These are phyloP conservation scores for Globisporangium apiculatum DNA, from an alignment of 352 stramenopile species.

Conservation along the genomic window DNA sequence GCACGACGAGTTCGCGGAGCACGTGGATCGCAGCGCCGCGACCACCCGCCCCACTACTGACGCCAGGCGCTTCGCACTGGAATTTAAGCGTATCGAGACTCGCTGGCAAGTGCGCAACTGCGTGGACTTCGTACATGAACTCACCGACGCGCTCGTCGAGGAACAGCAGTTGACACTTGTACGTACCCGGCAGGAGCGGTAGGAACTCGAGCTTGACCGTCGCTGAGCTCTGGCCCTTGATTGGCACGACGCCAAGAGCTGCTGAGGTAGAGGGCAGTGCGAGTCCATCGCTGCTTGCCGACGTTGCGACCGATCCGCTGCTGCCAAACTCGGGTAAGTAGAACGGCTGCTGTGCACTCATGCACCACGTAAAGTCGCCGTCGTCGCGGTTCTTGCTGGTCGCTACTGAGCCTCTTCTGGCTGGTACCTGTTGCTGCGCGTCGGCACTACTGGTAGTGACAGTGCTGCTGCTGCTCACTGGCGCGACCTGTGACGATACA, in stretches of 20 bases:
- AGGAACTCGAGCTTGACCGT: conserved; percentile 87
- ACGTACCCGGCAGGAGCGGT: conserved; percentile 81
- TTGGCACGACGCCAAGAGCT: conserved; percentile 22
- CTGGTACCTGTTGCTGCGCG: too few species aligned
- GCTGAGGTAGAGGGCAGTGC: conserved; percentile 1
- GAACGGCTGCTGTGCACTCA: conserved; percentile 61
- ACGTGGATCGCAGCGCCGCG: conserved; percentile 30
- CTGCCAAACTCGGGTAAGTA: conserved; percentile 59
- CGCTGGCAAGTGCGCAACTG: conserved; percentile 65
- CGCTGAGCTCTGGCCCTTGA: conserved; percentile 43
- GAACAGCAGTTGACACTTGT: conserved; percentile 88
- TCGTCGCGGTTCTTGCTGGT: conserved; percentile 23
- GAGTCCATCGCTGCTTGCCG: conserved; percentile 9
- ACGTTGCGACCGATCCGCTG: conserved; percentile 3
- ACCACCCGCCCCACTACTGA: conserved; percentile 4
- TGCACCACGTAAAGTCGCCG: conserved; percentile 51
- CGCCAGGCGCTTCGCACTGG: conserved; percentile 44
- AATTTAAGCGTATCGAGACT: conserved; percentile 77
- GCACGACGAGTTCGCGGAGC: conserved; percentile 69
- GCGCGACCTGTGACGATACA: too few species aligned
- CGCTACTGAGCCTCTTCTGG: background rate
- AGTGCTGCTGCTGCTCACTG: background rate
- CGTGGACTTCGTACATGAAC: conserved; percentile 90
- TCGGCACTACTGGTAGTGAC: background rate
- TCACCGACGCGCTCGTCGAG: conserved; percentile 91